phyloP scores from a whole-genome alignment of 495 filamentous ascomycete species.

The Poronia punctata region DNA sequence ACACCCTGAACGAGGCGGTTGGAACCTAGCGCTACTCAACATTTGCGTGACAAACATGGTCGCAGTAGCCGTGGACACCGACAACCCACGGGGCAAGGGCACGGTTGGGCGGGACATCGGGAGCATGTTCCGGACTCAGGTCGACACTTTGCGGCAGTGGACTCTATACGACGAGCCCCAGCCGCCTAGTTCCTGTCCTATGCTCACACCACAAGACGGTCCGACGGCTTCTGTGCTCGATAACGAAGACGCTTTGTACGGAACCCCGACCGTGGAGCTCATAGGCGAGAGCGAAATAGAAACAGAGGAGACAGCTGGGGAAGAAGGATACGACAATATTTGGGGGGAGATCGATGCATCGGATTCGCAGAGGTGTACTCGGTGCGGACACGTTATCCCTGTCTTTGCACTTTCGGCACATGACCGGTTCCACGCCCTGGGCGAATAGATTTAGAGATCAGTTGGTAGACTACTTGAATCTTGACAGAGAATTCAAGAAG shows the following conservation, averaged over 20 bases:
- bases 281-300: no score
- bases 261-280: no score
- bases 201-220: not conserved
- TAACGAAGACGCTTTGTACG: not conserved
- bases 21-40: conserved; percentile 79
- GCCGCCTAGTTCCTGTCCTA: conserved; percentile 10
- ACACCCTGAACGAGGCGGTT: conserved; percentile 58
- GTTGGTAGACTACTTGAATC: no score
- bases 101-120: conserved; percentile 48
- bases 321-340: conserved; percentile 25
- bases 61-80: conserved; percentile 42
- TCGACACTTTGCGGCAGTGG: conserved; percentile 57
- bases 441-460: conserved; percentile 15
- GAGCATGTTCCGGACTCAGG: conserved; percentile 63
- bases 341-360: conserved; percentile 42
- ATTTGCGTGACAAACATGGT: conserved; percentile 82
- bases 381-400: conserved; percentile 53
- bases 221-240: not conserved
- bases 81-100: conserved; percentile 1
- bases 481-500: no score
- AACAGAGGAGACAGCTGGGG: conserved; percentile 15
- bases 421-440: conserved; percentile 56
- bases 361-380: conserved; percentile 47
- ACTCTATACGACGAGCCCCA: conserved; percentile 42
- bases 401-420: conserved; percentile 69